Conservation (phyloP, 1,139 yeast species). For the Hemisphaericaspora xylofermentans region DNA sequence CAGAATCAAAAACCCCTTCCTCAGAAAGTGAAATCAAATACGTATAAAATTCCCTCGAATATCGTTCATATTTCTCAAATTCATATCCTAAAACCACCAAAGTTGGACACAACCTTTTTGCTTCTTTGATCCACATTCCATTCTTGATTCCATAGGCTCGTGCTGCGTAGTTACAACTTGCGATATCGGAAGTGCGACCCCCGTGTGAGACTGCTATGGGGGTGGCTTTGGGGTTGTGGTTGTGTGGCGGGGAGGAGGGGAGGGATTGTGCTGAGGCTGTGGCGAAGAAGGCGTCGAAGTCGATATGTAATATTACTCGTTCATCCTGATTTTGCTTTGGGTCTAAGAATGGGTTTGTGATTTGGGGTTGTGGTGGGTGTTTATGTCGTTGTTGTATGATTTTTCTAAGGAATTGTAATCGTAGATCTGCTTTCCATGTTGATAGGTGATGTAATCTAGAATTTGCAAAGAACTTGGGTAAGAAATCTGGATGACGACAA, state of each 20-base stretch:
- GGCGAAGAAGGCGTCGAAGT: constrained; percentile 93
- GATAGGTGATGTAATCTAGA: constrained; percentile 88
- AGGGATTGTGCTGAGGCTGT: constrained; percentile 74
- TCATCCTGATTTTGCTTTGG: constrained; percentile 8
- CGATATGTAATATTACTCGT: constrained; percentile 73
- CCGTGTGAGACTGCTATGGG: constrained; percentile 92
- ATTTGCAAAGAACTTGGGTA: constrained; percentile 67
- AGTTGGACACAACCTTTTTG: constrained; percentile 63
- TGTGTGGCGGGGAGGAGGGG: too few species aligned
- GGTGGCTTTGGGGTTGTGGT: too few species aligned
- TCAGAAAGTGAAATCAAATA: constrained; percentile 53
- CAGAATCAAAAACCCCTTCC: constrained; percentile 51
- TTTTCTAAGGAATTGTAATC: constrained; percentile 53
- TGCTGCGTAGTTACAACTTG: constrained; percentile 89
- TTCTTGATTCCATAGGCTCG: constrained; percentile 70
- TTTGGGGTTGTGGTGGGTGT: not conserved
- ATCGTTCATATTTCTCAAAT: constrained; percentile 66
- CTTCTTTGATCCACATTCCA: constrained; percentile 86
- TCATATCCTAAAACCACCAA: constrained; percentile 66
- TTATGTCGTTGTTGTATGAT: constrained; percentile 26
- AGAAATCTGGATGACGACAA: constrained; percentile 78
- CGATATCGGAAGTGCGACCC: constrained; percentile 67
- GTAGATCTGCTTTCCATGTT: constrained; percentile 78
- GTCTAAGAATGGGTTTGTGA: constrained; percentile 4
- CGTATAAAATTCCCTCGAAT: constrained; percentile 47